A percentile compares a stretch with the other conserved stretches of the same genome.
Evolutionary conservation across 2,329 filamentous ascomycete genomes (phyloP).

Genomic region (Mycogone perniciosa): DNA sequence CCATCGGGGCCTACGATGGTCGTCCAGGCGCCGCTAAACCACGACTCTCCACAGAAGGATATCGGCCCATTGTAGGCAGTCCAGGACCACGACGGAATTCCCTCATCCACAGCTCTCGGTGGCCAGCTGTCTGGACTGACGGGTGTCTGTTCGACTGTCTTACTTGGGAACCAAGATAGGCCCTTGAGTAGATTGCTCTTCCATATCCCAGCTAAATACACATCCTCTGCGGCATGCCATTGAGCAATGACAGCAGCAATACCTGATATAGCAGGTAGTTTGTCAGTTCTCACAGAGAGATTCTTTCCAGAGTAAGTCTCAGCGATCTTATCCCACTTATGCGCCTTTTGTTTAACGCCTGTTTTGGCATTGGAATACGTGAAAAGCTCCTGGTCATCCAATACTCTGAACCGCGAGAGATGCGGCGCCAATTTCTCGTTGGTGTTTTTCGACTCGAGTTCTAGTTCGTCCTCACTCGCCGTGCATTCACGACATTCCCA

Average conservation of each 20-base stretch:
- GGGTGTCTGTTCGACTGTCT: not conserved
- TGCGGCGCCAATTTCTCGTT: not conserved
- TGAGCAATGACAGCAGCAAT: not conserved
- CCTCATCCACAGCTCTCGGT: not conserved
- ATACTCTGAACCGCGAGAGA: not conserved
- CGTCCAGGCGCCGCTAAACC: not conserved
- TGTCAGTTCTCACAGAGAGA: not conserved
- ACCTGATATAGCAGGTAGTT: not conserved
- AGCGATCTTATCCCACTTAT: not conserved
- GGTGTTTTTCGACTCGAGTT: not conserved
- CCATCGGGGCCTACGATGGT: not conserved
- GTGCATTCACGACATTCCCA: conserved; percentile 1
- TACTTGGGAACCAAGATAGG: not conserved
- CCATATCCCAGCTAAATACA: not conserved
- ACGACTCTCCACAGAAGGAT: not conserved
- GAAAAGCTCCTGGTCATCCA: not conserved
- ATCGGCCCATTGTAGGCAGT: not conserved
- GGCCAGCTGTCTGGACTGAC: not conserved
- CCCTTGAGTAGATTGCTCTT: not conserved
- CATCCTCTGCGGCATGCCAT: not conserved
- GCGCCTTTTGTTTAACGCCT: not conserved
- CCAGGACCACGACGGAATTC: conserved; percentile 1
- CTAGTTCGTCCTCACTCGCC: not conserved
- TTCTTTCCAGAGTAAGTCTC: not conserved
- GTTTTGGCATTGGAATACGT: not conserved